A percentile compares a stretch with the other conserved stretches of the same genome.
Conservation (phyloP, 1,139 yeast genomes). For the Geotrichum phurueaensis region DNA sequence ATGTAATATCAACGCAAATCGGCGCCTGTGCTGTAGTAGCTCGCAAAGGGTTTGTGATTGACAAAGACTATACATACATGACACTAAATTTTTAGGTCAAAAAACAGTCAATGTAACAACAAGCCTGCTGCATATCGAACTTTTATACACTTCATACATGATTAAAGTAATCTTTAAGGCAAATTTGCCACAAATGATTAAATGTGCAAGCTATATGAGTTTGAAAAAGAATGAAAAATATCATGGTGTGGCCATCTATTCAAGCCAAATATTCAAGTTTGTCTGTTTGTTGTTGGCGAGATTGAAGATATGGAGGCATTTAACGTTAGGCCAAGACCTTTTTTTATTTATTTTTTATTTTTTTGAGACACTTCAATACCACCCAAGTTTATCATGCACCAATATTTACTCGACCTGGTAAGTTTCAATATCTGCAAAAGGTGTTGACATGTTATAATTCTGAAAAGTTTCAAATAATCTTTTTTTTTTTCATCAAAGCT, state of each 20-base stretch:
- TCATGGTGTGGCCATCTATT: too few relatives aligned
- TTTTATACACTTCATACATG: neutral
- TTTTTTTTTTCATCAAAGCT: neutral
- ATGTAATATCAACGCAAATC: neutral
- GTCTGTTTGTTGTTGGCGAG: too few relatives aligned
- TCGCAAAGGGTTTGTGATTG: neutral
- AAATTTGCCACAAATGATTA: too few relatives aligned
- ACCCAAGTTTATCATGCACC: neutral
- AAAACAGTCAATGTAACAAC: neutral
- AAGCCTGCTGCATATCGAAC: neutral
- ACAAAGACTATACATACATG: neutral
- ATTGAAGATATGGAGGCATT: neutral
- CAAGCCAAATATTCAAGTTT: too few relatives aligned
- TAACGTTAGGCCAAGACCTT: neutral
- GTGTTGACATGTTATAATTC: neutral
- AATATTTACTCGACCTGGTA: neutral
- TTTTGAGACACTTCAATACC: neutral
- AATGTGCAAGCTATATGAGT: too few relatives aligned
- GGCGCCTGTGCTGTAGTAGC: neutral
- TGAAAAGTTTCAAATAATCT: neutral
- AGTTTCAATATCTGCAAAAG: neutral
- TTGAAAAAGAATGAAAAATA: too few relatives aligned
- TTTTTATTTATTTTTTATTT: too few relatives aligned
- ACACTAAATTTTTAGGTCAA: neutral
- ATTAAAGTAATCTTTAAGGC: too few relatives aligned